Evolutionary conservation across 345 rosid species (phyloP), one percentile per base, ranked within the genome.

Genomic region (Eutrema japonicum): DNA sequence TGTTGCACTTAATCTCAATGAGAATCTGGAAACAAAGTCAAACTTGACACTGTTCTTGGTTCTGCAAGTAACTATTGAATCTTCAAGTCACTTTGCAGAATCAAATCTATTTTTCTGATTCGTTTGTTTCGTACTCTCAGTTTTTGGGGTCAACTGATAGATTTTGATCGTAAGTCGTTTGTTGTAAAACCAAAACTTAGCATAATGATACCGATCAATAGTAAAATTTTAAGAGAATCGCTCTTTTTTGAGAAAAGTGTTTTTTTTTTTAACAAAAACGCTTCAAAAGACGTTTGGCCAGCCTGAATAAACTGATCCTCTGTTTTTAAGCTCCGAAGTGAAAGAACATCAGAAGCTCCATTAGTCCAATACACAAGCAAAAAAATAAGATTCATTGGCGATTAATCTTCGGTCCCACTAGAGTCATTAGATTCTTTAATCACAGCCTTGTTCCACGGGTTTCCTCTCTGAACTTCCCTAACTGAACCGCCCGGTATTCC

Each of bases 391-490:
- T 22, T 22, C 26, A 22, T 22, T 22, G 26, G 26, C 26, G 26
- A 1, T 22, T 22, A 22, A 22, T 22, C 26, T 22, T 30, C 33
- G 3, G 33, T 30, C 33, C 33, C 89, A 89, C 30, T 22, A 30
- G 73, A 68, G 2, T 47, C 47, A 70, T 81, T 90, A 64, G 83
- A 80, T 75, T 75, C 81, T 79, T 78, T 86, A 66, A 74, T 80
- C 13, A 85, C 94, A 46, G 83, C 90, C 55, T 84, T 89, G 80
- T 83, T 92, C 94, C 96, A 89, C 0, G 94, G 83, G 38, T 82
- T 89, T 52, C 85, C 78, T 75, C 78, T 86, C 64, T 68, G 37
- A 66, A 70, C 57, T 30, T 77, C 82, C 40, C 77, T 85, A 68
- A 74, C 77, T 16, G 66, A 68, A 6, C 53, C 58, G 5, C 82